Percentiles rank a stretch among this genome's conserved stretches.
These are phyloP conservation scores for Cladophialophora yegresii DNA, from an alignment of 2,329 filamentous ascomycete species.

Conservation along the genomic window DNA sequence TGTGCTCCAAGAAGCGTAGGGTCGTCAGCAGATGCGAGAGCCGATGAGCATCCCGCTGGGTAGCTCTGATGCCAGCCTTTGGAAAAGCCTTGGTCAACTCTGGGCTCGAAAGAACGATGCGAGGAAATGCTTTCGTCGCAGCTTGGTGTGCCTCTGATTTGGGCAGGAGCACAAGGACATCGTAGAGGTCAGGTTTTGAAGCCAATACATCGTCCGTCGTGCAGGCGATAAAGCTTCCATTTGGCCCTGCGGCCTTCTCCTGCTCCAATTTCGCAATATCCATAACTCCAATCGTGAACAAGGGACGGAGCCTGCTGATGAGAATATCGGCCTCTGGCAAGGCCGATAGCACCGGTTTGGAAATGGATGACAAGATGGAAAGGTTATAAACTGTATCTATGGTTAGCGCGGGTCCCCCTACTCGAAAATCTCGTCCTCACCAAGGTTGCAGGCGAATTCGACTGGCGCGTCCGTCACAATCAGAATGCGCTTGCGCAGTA, in stretches of 20 bases:
- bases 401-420: slow-evolving; percentile 7
- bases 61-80: slow-evolving; percentile 73
- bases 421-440: slow-evolving; percentile 52
- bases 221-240: slow-evolving; percentile 83
- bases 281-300: slow-evolving; percentile 93
- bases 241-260: slow-evolving; percentile 42
- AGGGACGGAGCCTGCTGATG: slow-evolving; percentile 67
- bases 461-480: slow-evolving; percentile 86
- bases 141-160: slow-evolving; percentile 58
- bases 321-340: slow-evolving; percentile 65
- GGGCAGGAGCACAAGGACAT: slow-evolving; percentile 83
- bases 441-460: slow-evolving; percentile 82
- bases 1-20: slow-evolving; percentile 45
- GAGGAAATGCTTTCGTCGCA: slow-evolving; percentile 68
- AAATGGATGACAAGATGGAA: slow-evolving; percentile 88
- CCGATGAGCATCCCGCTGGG: slow-evolving; percentile 83
- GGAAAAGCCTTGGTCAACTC: slow-evolving; percentile 45
- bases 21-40: slow-evolving; percentile 70
- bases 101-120: slow-evolving; percentile 61
- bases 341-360: slow-evolving; percentile 68
- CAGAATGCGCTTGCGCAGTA: slow-evolving; percentile 83
- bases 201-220: slow-evolving; percentile 92
- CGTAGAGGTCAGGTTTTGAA: slow-evolving; percentile 83
- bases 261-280: slow-evolving; percentile 75
- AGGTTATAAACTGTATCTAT: slow-evolving; percentile 75